phyloP scores from a whole-genome alignment of 345 rosid genomes.

The Moricandia moricandioides region DNA sequence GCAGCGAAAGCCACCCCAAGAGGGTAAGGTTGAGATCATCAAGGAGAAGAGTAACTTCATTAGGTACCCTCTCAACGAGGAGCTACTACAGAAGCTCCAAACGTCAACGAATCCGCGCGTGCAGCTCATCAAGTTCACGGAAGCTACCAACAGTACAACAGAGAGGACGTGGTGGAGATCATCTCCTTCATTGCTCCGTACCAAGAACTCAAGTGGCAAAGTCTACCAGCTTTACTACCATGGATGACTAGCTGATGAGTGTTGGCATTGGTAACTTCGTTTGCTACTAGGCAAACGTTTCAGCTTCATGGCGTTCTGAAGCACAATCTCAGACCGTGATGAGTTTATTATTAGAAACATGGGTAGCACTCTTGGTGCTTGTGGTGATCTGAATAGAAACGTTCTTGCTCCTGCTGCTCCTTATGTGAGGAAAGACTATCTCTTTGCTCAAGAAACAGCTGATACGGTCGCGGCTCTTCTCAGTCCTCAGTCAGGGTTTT shows the following conservation, averaged over 20 bases:
- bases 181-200: conserved; percentile 92
- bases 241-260: conserved; percentile 93
- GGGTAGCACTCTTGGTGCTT: no score
- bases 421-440: conserved; percentile 54
- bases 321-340: no score
- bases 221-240: conserved; percentile 71
- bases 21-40: conserved; percentile 89
- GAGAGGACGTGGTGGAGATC: conserved; percentile 82
- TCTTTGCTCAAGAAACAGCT: conserved; percentile 81
- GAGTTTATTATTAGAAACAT: no score
- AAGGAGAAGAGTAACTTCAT: conserved; percentile 86
- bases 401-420: conserved; percentile 64
- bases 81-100: conserved; percentile 72
- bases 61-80: conserved; percentile 90
- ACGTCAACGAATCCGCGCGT: conserved; percentile 73
- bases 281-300: conserved; percentile 18
- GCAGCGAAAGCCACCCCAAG: conserved; percentile 52
- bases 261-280: conserved; percentile 82
- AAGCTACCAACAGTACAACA: conserved; percentile 87
- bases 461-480: conserved; percentile 55
- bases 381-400: no score
- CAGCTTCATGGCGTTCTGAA: no score
- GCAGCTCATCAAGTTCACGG: conserved; percentile 89
- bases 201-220: conserved; percentile 79
- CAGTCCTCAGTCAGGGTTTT: no score